Conservation (phyloP, 2,329 filamentous ascomycete species). For the Cryphonectria carpinicola region DNA sequence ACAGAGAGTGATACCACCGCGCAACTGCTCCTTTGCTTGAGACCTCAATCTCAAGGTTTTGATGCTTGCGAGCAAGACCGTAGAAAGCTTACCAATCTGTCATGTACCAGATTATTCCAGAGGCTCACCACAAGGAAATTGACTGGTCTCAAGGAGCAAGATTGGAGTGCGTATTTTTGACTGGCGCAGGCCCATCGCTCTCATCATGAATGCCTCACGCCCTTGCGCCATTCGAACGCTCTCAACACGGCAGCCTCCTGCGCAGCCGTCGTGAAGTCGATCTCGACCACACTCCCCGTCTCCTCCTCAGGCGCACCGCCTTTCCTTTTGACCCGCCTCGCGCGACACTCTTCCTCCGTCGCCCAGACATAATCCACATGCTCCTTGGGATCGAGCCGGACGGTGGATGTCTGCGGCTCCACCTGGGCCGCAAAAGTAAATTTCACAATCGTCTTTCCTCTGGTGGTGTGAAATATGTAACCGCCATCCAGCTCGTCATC, state of each 20-base stretch:
- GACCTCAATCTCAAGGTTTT: background rate
- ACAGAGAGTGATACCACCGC: background rate
- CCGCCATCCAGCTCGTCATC: conserved; percentile 27
- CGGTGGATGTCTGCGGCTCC: conserved; percentile 19
- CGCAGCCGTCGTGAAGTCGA: conserved; percentile 33
- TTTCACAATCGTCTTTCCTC: conserved; percentile 32
- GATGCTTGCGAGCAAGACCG: background rate
- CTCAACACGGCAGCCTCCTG: conserved; percentile 32
- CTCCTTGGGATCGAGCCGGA: conserved; percentile 40
- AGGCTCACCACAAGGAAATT: background rate
- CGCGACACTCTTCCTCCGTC: conserved; percentile 39
- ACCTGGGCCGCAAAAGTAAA: conserved; percentile 37
- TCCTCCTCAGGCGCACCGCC: conserved; percentile 4
- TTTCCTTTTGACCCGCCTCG: conserved; percentile 17
- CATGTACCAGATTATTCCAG: background rate
- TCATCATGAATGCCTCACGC: background rate
- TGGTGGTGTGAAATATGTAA: conserved; percentile 35
- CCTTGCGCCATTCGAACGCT: conserved; percentile 29
- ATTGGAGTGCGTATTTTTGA: background rate
- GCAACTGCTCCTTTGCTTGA: background rate
- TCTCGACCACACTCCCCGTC: conserved; percentile 14
- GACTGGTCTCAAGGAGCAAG: background rate
- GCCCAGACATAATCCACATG: conserved; percentile 42
- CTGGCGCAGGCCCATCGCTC: background rate
- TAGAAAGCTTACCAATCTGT: background rate